A percentile compares a stretch with the other conserved stretches of the same genome.
Conservation (phyloP, 208 protist species). For the Leishmania amazonensis region DNA sequence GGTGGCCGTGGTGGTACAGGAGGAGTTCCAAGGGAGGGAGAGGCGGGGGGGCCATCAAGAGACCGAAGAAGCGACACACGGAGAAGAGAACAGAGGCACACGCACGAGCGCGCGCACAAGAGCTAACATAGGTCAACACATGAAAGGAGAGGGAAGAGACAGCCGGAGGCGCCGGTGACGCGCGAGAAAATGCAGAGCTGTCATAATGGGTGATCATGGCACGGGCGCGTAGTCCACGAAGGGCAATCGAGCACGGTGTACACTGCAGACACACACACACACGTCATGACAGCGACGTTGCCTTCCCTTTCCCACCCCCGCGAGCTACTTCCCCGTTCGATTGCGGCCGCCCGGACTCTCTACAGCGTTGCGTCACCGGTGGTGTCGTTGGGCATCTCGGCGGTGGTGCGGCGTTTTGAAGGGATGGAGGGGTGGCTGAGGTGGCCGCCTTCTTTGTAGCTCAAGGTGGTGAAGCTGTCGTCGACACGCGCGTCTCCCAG, state of each 20-base stretch:
- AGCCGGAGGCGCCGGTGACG: background rate
- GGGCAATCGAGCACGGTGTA: background rate
- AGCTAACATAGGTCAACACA: background rate
- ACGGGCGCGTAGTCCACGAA: background rate
- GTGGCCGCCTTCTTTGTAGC: background rate
- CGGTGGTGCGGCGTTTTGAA: conserved; percentile 1
- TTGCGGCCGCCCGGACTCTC: too few relatives aligned
- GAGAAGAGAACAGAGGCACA: background rate
- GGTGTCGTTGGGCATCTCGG: background rate
- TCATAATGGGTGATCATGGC: too few relatives aligned
- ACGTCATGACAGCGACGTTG: background rate
- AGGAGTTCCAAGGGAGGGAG: background rate
- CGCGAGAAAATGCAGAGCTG: too few relatives aligned
- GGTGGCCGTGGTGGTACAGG: background rate
- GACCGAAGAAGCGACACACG: background rate
- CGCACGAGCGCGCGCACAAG: background rate
- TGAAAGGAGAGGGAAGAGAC: background rate
- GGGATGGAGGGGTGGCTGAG: background rate
- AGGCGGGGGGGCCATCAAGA: background rate
- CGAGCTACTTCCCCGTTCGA: background rate
- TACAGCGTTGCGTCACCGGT: background rate
- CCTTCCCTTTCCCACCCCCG: background rate
- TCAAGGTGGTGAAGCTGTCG: background rate
- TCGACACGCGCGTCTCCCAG: background rate
- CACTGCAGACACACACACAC: background rate